Conservation (phyloP, 2,329 filamentous ascomycete genomes). For the Aspergillus intermedius region DNA sequence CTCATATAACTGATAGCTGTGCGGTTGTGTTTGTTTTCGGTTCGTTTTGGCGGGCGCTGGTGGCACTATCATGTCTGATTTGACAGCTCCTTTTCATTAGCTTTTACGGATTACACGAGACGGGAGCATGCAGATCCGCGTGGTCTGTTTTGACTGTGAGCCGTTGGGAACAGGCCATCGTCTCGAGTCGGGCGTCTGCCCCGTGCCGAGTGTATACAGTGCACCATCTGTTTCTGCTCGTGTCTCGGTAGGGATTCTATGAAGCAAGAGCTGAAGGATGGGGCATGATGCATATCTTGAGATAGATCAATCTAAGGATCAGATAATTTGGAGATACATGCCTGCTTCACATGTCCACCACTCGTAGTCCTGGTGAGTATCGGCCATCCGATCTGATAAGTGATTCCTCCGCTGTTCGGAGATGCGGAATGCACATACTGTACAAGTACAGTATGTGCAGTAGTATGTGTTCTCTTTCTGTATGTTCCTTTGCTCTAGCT, state of each 20-base stretch:
- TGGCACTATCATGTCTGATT: background rate
- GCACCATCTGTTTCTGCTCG: too few species aligned
- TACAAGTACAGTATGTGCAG: background rate
- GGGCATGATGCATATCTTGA: background rate
- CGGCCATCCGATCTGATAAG: background rate
- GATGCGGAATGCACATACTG: too few species aligned
- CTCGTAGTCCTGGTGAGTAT: background rate
- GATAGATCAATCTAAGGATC: too few species aligned
- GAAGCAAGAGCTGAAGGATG: background rate
- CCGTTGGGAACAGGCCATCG: too few species aligned
- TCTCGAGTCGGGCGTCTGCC: background rate
- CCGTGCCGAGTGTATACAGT: too few species aligned
- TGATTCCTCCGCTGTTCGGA: constrained; percentile 17
- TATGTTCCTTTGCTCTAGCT: background rate
- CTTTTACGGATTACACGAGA: background rate
- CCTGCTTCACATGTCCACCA: background rate
- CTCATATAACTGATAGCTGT: background rate
- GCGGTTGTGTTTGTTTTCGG: background rate
- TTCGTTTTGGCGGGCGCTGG: background rate
- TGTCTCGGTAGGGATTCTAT: too few species aligned
- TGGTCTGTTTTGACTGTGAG: background rate
- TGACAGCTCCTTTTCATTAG: background rate
- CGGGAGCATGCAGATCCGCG: background rate
- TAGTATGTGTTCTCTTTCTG: background rate
- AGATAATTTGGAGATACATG: too few species aligned